Conservation (phyloP, 2,329 filamentous ascomycete species). For the Calonectria hawksworthii region DNA sequence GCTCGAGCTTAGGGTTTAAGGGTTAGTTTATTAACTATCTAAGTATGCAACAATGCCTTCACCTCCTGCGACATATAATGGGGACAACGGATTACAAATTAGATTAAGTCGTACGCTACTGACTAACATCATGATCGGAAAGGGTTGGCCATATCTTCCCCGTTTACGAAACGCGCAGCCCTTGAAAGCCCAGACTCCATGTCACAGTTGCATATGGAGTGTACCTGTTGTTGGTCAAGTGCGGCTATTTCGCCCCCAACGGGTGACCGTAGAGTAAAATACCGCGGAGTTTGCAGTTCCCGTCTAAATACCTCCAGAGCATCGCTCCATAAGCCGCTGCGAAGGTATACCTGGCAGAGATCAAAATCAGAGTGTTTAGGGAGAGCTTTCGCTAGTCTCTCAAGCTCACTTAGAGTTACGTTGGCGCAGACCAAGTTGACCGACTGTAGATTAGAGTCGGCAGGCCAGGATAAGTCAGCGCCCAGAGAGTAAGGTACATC, state of each 20-base stretch:
- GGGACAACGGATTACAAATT: not conserved
- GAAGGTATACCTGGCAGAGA: not conserved
- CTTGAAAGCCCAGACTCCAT: not conserved
- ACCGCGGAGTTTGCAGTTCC: not conserved
- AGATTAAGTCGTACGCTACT: not conserved
- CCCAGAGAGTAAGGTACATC: not conserved
- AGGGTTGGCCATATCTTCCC: not conserved
- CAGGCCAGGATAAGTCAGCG: not conserved
- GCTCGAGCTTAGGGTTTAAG: too few relatives aligned
- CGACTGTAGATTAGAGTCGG: not conserved
- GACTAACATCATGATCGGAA: not conserved
- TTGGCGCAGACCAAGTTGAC: not conserved
- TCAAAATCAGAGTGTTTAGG: not conserved
- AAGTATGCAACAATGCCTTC: not conserved
- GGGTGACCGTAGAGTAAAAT: not conserved
- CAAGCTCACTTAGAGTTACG: not conserved
- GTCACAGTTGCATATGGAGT: not conserved
- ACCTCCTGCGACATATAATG: not conserved
- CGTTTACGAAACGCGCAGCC: not conserved
- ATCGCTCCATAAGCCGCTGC: not conserved
- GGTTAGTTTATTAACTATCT: too few relatives aligned
- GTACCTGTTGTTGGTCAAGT: not conserved
- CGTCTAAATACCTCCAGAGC: not conserved
- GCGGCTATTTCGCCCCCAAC: not conserved
- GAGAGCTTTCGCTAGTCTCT: not conserved